Percentiles rank a stretch among this genome's conserved stretches.
Conservation (phyloP, 257 asterid genomes). For the Nicotiana sylvestris region DNA sequence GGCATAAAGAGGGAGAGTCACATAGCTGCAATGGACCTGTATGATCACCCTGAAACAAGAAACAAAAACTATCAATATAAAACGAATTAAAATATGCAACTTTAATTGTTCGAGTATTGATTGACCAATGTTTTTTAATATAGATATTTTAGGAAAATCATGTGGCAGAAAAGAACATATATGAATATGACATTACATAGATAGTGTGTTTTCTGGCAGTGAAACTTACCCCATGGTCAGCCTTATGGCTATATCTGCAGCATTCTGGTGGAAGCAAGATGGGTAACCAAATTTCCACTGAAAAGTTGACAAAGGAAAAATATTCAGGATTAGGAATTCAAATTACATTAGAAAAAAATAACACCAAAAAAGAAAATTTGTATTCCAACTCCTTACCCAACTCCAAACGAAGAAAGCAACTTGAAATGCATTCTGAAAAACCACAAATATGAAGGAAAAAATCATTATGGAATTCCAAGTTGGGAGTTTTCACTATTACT, state of each 20-base stretch:
- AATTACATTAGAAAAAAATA: background rate
- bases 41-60: slow-evolving; percentile 12
- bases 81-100: background rate
- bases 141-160: background rate
- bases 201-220: background rate
- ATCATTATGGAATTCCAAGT: background rate
- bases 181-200: background rate
- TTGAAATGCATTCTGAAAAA: slow-evolving; percentile 20
- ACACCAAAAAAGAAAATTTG: background rate
- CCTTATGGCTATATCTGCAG: slow-evolving; percentile 18
- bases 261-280: slow-evolving; percentile 16
- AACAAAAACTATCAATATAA: background rate
- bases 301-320: background rate
- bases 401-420: slow-evolving; percentile 22
- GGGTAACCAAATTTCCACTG: slow-evolving; percentile 14
- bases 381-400: slow-evolving; percentile 11
- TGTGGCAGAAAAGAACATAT: background rate
- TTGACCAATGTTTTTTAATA: background rate
- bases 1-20: slow-evolving; percentile 21
- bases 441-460: background rate
- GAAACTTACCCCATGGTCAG: slow-evolving; percentile 22
- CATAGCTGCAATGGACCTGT: slow-evolving; percentile 18
- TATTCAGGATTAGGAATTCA: background rate
- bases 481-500: background rate
- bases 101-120: background rate